A percentile compares a stretch with the other conserved stretches of the same genome.
Conservation (phyloP, 164 flowering plant genomes). For the grape (Vitis vinifera) region ASM3070453v1 NC_081808.1:22631001-22631500, state of each 20-base stretch:
- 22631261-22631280: conserved; percentile 90
- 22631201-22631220: conserved; percentile 68
- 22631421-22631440: conserved; percentile 92
- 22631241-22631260: conserved; percentile 98
- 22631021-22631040: too few species aligned
- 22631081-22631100: too few species aligned
- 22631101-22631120: too few species aligned
- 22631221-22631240: conserved; percentile 97
- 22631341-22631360: conserved; percentile 99
- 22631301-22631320: conserved; percentile 85
- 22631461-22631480: conserved; percentile 18
- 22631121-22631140: too few species aligned
- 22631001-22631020: too few species aligned
- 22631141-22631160: too few species aligned
- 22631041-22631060: too few species aligned
- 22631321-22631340: conserved; percentile 91
- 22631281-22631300: conserved; percentile 85
- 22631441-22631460: conserved; percentile 92
- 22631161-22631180: too few species aligned
- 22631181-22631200: too few species aligned
- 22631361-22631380: conserved; percentile 94
- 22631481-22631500: not conserved
- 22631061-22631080: too few species aligned
- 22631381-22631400: conserved; percentile 87
- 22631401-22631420: conserved; percentile 92